A percentile compares a stretch with the other conserved stretches of the same genome.
Conservation (phyloP, 1,139 yeast genomes). For the Kodamaea anthophila region DNA sequence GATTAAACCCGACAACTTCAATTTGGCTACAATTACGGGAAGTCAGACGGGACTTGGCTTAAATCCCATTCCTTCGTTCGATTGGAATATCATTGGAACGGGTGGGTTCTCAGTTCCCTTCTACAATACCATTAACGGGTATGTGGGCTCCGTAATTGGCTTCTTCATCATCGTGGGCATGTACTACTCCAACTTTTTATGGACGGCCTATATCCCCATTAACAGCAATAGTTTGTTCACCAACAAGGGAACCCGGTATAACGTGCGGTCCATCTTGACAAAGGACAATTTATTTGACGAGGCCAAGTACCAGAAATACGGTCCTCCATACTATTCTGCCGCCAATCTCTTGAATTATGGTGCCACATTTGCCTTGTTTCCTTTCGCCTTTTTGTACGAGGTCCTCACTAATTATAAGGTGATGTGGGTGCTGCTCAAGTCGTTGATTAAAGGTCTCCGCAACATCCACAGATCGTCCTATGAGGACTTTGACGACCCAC, state of each 20-base stretch:
- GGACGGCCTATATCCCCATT: slow-evolving; percentile 15
- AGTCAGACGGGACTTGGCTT: slow-evolving; percentile 13
- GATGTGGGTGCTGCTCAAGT: slow-evolving; percentile 8
- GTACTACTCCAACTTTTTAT: slow-evolving; percentile 13
- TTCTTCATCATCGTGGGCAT: slow-evolving; percentile 12
- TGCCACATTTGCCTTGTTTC: slow-evolving; percentile 14
- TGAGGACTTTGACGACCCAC: slow-evolving; percentile 17
- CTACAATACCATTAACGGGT: slow-evolving; percentile 10
- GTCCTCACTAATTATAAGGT: slow-evolving; percentile 7
- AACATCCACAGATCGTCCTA: slow-evolving; percentile 8
- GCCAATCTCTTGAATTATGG: slow-evolving; percentile 18
- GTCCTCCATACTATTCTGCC: slow-evolving; percentile 40
- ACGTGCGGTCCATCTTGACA: slow-evolving; percentile 10
- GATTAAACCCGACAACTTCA: slow-evolving; percentile 15
- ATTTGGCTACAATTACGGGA: slow-evolving; percentile 15
- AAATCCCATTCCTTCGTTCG: slow-evolving; percentile 16
- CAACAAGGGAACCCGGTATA: slow-evolving; percentile 13
- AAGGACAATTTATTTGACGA: slow-evolving; percentile 10
- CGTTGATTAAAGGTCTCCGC: slow-evolving; percentile 5
- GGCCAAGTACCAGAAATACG: slow-evolving; percentile 15
- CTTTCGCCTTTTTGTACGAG: slow-evolving; percentile 12
- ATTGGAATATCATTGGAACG: slow-evolving; percentile 13
- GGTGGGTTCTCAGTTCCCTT: slow-evolving; percentile 11
- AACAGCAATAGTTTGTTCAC: slow-evolving; percentile 11
- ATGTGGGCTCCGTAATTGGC: slow-evolving; percentile 12